A percentile compares a stretch with the other conserved stretches of the same genome.
phyloP scores from a whole-genome alignment of 371 early-diverging fungal species.

The Dentiscutata heterogama region DNA sequence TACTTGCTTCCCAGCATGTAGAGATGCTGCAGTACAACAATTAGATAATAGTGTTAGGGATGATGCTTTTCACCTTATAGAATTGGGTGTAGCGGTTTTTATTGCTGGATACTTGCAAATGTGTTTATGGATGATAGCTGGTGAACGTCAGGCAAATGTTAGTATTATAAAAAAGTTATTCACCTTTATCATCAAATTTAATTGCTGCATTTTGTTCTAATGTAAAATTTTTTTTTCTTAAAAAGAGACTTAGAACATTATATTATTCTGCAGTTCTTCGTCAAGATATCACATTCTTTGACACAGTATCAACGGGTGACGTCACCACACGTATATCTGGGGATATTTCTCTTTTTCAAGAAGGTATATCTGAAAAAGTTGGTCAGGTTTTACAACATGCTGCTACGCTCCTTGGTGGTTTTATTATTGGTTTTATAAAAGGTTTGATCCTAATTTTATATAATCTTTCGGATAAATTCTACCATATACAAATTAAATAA shows the following conservation, averaged over 20 bases:
- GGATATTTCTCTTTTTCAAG: constrained; percentile 68
- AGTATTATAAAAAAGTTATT: constrained; percentile 7
- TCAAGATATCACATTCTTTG: constrained; percentile 60
- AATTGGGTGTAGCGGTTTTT: constrained; percentile 64
- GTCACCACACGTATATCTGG: constrained; percentile 35
- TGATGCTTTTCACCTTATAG: constrained; percentile 50
- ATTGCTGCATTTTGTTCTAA: no score
- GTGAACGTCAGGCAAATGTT: constrained; percentile 58
- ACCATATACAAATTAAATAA: not conserved
- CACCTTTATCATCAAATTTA: no score
- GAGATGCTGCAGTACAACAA: not conserved
- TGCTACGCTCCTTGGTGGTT: constrained; percentile 86
- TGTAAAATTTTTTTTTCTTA: constrained; percentile 2
- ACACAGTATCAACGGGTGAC: constrained; percentile 46
- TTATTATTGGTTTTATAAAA: constrained; percentile 84
- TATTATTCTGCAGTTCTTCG: constrained; percentile 31
- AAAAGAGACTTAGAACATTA: constrained; percentile 47
- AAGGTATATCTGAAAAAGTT: constrained; percentile 91
- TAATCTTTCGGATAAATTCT: no score
- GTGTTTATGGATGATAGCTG: constrained; percentile 62
- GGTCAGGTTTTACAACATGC: constrained; percentile 74
- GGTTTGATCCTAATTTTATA: not conserved
- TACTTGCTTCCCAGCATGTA: not conserved
- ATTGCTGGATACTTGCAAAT: constrained; percentile 59
- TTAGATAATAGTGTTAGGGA: constrained; percentile 8